Conservation (phyloP, 108 stramenopile species). For the Poteriospumella lacustris region DNA sequence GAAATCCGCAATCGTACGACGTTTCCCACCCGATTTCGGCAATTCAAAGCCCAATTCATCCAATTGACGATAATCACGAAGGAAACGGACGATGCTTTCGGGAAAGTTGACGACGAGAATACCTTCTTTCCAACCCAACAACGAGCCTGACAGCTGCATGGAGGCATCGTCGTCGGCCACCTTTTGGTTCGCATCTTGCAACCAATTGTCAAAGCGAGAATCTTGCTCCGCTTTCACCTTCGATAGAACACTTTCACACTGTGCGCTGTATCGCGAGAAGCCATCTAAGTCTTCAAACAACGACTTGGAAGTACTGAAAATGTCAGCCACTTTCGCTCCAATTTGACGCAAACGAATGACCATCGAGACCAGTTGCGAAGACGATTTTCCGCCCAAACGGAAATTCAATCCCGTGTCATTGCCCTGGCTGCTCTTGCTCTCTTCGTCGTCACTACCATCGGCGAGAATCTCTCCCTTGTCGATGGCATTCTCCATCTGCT, state of each 20-base stretch:
- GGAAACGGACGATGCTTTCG: constrained; percentile 50
- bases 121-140: constrained; percentile 42
- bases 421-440: neutral
- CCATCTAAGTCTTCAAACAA: neutral
- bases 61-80: constrained; percentile 60
- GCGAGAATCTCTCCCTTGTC: neutral
- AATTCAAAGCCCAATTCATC: constrained; percentile 50
- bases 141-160: constrained; percentile 28
- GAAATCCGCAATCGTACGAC: neutral
- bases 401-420: neutral
- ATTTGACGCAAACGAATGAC: constrained; percentile 42
- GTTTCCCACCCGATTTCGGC: neutral
- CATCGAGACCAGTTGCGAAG: neutral
- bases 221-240: constrained; percentile 27
- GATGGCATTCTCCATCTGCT: neutral
- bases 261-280: neutral
- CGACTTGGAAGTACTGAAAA: neutral
- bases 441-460: neutral
- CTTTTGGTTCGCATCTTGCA: constrained; percentile 6
- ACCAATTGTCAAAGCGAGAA: constrained; percentile 30
- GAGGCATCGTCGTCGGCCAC: constrained; percentile 21
- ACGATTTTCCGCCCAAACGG: neutral
- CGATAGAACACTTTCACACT: neutral
- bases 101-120: constrained; percentile 51
- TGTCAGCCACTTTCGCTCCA: constrained; percentile 18